Evolutionary conservation across 2,329 filamentous ascomycete genomes (phyloP), one percentile per base, ranked within the genome.

Genomic region (Colletotrichum sidae): DNA sequence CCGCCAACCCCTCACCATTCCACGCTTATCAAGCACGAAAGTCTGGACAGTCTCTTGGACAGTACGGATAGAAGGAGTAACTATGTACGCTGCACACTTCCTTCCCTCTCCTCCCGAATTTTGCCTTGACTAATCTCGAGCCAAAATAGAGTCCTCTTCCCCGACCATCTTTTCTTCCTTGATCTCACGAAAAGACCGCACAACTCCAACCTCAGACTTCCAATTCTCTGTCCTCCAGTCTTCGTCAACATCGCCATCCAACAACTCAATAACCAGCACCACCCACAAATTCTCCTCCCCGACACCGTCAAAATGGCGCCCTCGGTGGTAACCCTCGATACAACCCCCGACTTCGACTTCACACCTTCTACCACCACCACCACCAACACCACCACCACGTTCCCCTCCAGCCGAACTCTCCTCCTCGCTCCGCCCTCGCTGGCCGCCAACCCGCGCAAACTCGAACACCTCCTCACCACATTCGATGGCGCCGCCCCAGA

Each of bases 361-460:
- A 67, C 72, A 55, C 57, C 74, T 55, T 56, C 77, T 35, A 45
- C 55, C 25, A 68, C 77, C 15, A 69, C 17, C 12, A 69, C 17
- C 12, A 69, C 66, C 45, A 45, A 65, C 69, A 67, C 69, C 73
- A 66, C 73, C 60, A 69, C 68, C 67, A 59, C 67, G 38, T 66
- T 71, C 59, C 70, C 72, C 69, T 70, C 74, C 58, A 73, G 75
- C 69, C 88, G 90, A 77, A 95, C 90, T 38, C 90, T 97, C 68
- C 89, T 97, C 45, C 90, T 98, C 67, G 94, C 95, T 38, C 95
- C 96, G 57, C 94, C 96, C 11, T 97, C 94, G 33, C 87, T 98
- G 72, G 91, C 96, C 70, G 88, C 93, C 60, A 91, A 97, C 78
- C 92, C 94, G 70, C 90, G 93, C 70, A 89, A 89, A 72, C 85